Percentiles rank a stretch among this genome's conserved stretches.
phyloP scores from a whole-genome alignment of 1,284 basidiomycete species.

The Ceratobasidium sp. region DNA sequence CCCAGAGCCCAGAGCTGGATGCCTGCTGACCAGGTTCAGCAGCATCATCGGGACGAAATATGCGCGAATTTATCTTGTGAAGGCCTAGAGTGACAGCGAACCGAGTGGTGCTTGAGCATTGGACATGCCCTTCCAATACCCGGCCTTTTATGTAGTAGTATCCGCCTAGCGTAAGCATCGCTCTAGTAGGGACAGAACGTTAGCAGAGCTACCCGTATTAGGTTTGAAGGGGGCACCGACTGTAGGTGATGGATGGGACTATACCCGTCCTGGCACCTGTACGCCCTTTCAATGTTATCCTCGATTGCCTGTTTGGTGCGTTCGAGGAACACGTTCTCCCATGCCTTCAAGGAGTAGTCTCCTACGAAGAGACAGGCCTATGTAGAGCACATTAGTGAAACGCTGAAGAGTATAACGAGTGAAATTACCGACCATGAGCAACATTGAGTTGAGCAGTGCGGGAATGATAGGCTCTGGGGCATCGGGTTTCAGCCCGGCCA shows the following conservation, averaged over 20 bases:
- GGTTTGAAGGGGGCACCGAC: background rate
- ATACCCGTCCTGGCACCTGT: conserved; percentile 10
- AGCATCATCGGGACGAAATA: background rate
- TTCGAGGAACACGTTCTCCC: conserved; percentile 25
- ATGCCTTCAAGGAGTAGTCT: conserved; percentile 8
- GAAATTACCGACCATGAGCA: conserved; percentile 24
- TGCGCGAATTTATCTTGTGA: conserved; percentile 24
- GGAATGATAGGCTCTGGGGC: conserved; percentile 13
- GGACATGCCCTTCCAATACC: conserved; percentile 77
- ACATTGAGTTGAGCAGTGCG: conserved; percentile 24
- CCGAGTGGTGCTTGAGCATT: conserved; percentile 66
- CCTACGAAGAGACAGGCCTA: conserved; percentile 30
- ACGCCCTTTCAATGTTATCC: conserved; percentile 1
- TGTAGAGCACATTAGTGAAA: background rate
- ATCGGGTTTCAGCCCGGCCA: background rate
- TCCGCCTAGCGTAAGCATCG: conserved; percentile 19
- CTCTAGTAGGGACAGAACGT: background rate
- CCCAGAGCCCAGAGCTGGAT: background rate
- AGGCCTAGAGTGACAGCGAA: conserved; percentile 12
- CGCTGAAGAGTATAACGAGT: background rate
- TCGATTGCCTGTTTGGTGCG: conserved; percentile 21
- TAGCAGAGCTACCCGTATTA: background rate
- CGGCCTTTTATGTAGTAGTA: conserved; percentile 82
- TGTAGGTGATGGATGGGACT: conserved; percentile 31
- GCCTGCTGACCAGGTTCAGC: background rate